phyloP scores from a whole-genome alignment of 345 rosid genomes.

The Microcos paniculata region DNA sequence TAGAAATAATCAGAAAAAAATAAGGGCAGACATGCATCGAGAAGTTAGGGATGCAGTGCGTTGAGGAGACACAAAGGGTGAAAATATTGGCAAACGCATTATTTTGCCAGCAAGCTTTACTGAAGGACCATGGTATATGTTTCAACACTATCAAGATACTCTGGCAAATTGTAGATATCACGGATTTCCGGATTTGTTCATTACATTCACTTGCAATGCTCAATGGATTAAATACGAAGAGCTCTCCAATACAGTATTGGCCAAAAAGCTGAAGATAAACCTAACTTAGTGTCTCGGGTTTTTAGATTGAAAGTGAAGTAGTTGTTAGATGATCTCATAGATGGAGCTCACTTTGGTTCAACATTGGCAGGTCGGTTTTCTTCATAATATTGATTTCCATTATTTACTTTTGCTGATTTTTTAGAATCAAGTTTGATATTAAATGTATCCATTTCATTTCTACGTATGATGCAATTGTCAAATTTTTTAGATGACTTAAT shows the following conservation, averaged over 20 bases:
- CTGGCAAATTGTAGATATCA: neutral
- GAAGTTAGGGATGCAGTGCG: neutral
- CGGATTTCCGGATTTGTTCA: neutral
- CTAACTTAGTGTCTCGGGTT: neutral
- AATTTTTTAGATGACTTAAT: no score
- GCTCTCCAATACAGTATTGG: neutral
- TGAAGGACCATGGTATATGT: neutral
- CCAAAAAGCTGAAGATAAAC: neutral
- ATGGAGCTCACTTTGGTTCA: neutral
- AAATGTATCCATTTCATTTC: no score
- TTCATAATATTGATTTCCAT: no score
- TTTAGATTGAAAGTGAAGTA: neutral
- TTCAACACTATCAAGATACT: slow-evolving; percentile 7
- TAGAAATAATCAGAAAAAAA: no score
- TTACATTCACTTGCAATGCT: neutral
- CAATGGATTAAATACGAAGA: neutral
- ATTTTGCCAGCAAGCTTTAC: neutral
- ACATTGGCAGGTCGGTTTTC: neutral
- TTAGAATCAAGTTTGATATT: no score
- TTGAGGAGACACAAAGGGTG: no score
- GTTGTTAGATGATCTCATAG: neutral
- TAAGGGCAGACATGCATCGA: neutral
- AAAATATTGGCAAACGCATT: no score
- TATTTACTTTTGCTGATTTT: no score
- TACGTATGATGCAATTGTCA: no score